A percentile compares a stretch with the other conserved stretches of the same genome.
Evolutionary conservation across 306 rosid genomes (phyloP).

Genomic region (Casuarina cunninghamiana): DNA sequence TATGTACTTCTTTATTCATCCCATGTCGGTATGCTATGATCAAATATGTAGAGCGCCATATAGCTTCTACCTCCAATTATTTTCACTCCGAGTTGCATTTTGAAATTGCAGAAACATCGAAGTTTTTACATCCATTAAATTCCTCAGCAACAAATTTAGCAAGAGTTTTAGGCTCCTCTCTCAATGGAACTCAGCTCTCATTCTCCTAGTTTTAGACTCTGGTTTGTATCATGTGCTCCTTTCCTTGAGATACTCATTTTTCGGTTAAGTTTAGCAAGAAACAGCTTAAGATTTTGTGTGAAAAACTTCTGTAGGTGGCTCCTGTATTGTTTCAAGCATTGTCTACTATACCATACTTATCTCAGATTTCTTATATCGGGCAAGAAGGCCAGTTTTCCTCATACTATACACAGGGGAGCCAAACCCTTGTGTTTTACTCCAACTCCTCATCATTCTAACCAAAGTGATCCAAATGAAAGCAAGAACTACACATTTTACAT

Average conservation of each 20-base stretch:
- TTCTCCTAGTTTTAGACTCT: not conserved
- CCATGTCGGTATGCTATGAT: constrained; percentile 20
- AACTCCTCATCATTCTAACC: constrained; percentile 36
- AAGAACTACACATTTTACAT: constrained; percentile 23
- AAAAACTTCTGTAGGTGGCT: constrained; percentile 21
- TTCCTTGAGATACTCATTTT: not conserved
- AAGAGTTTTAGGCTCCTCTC: constrained; percentile 17
- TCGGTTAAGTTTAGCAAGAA: not conserved
- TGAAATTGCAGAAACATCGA: constrained; percentile 16
- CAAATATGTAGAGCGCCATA: constrained; percentile 11
- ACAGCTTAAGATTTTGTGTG: not conserved
- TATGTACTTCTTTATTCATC: constrained; percentile 20
- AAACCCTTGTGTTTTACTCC: constrained; percentile 43
- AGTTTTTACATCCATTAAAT: constrained; percentile 20
- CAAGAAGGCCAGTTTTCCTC: constrained; percentile 40
- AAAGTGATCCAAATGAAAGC: constrained; percentile 4
- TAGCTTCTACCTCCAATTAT: constrained; percentile 1
- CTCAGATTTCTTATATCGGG: constrained; percentile 29
- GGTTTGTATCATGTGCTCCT: not conserved
- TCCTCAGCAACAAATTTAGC: constrained; percentile 19
- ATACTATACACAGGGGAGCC: constrained; percentile 32
- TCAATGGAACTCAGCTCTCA: constrained; percentile 18
- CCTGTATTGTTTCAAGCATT: constrained; percentile 26
- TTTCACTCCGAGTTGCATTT: not conserved
- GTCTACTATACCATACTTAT: constrained; percentile 20